These are phyloP conservation scores for Ploettnerulaceae sp. DNA, from an alignment of 2,329 filamentous ascomycete species.

Conservation along the genomic window DNA sequence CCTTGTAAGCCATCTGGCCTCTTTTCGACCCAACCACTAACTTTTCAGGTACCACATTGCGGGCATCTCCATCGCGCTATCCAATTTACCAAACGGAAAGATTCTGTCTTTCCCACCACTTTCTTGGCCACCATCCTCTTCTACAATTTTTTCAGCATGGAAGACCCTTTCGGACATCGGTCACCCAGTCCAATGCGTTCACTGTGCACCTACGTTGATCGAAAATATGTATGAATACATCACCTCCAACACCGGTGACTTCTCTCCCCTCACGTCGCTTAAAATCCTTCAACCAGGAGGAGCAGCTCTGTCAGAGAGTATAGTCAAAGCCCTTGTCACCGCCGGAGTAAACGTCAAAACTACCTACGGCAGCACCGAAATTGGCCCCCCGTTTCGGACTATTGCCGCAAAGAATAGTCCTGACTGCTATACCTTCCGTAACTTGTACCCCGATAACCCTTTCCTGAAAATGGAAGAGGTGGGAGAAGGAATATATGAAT, in stretches of 20 bases:
- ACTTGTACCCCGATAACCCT: conserved; percentile 29
- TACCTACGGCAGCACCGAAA: conserved; percentile 34
- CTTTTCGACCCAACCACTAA: conserved; percentile 3
- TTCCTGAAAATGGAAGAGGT: conserved; percentile 31
- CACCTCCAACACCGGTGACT: conserved; percentile 29
- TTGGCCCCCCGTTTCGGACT: conserved; percentile 32
- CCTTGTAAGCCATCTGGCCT: conserved; percentile 24
- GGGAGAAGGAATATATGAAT: conserved; percentile 31
- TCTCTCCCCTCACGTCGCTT: conserved; percentile 26
- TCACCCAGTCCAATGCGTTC: conserved; percentile 30
- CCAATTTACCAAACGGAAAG: conserved; percentile 32
- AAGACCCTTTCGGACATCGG: conserved; percentile 27
- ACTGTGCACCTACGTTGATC: conserved; percentile 33
- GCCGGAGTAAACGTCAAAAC: conserved; percentile 34
- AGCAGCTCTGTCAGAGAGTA: conserved; percentile 28
- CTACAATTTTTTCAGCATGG: conserved; percentile 28
- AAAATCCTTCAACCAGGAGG: conserved; percentile 34
- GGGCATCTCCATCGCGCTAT: conserved; percentile 32
- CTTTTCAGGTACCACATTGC: conserved; percentile 30
- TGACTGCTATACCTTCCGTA: conserved; percentile 30
- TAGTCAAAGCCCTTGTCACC: conserved; percentile 25
- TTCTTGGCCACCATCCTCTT: conserved; percentile 31
- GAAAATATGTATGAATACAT: conserved; percentile 34
- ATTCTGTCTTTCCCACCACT: conserved; percentile 32
- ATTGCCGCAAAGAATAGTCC: conserved; percentile 29